These are phyloP conservation scores for Nigrospora osmanthi DNA, from an alignment of 2,329 filamentous ascomycete genomes.

Conservation along the genomic window DNA sequence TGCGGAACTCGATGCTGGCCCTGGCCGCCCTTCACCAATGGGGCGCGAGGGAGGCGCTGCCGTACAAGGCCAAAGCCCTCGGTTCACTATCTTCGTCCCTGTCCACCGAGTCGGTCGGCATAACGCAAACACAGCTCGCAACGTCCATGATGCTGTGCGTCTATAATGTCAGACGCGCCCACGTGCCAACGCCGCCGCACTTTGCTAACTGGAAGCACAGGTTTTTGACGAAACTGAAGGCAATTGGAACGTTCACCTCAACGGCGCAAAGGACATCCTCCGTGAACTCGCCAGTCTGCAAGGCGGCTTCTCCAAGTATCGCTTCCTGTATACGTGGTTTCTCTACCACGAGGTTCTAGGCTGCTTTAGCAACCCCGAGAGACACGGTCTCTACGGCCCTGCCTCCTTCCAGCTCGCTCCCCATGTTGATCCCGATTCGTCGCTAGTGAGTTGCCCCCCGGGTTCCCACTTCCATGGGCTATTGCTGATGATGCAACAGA, in stretches of 20 bases:
- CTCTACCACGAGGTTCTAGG: conserved; percentile 38
- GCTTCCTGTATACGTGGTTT: conserved; percentile 37
- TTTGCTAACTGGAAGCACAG: conserved; percentile 18
- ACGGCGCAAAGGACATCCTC: conserved; percentile 31
- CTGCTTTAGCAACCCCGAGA: conserved; percentile 29
- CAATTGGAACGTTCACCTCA: conserved; percentile 35
- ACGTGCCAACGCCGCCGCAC: background rate
- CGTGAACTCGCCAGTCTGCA: conserved; percentile 16
- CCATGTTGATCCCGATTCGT: background rate
- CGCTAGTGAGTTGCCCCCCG: background rate
- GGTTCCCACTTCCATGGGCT: background rate
- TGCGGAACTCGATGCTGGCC: conserved; percentile 36
- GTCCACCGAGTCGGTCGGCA: conserved; percentile 15
- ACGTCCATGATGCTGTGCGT: conserved; percentile 43
- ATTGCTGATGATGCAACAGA: conserved; percentile 19
- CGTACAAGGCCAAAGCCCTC: conserved; percentile 33
- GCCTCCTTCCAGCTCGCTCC: conserved; percentile 13
- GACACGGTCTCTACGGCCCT: conserved; percentile 14
- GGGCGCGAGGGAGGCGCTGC: conserved; percentile 28
- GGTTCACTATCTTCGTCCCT: conserved; percentile 29
- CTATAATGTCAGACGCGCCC: conserved; percentile 30
- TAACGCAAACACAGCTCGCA: conserved; percentile 31
- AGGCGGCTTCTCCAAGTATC: conserved; percentile 17
- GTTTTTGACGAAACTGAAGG: conserved; percentile 40
- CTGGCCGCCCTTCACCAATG: conserved; percentile 33